Conservation (phyloP, 108 stramenopile genomes). For the Asterionellopsis glacialis region DNA sequence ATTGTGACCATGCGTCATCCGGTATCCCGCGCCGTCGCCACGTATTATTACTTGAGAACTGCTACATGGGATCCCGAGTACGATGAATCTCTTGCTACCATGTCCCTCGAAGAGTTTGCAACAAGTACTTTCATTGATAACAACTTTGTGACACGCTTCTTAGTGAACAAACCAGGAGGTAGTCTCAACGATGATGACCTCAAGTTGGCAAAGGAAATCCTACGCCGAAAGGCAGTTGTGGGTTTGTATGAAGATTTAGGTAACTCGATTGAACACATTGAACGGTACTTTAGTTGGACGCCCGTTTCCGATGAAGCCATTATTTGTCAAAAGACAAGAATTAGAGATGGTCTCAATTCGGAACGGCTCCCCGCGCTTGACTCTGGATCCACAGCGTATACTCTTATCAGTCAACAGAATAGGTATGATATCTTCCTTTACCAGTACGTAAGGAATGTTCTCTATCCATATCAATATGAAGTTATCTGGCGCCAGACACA, state of each 20-base stretch:
- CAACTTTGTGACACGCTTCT: conserved; percentile 12
- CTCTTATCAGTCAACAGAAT: conserved; percentile 6
- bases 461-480: conserved; percentile 6
- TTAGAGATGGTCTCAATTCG: background rate
- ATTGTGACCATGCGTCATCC: conserved; percentile 27
- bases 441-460: conserved; percentile 5
- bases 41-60: conserved; percentile 33
- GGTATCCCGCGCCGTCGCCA: conserved; percentile 34
- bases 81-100: conserved; percentile 10
- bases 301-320: background rate
- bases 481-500: background rate
- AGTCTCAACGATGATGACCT: conserved; percentile 25
- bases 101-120: conserved; percentile 3
- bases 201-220: conserved; percentile 26
- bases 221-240: conserved; percentile 27
- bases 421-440: conserved; percentile 8
- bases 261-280: conserved; percentile 11
- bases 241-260: conserved; percentile 23
- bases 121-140: conserved; percentile 4
- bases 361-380: background rate
- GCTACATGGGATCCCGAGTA: conserved; percentile 36
- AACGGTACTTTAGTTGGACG: conserved; percentile 37
- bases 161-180: conserved; percentile 6
- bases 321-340: background rate
- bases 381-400: conserved; percentile 2